Evolutionary conservation across 495 filamentous ascomycete genomes (phyloP).

Genomic region (Ascodesmis nigricans): DNA sequence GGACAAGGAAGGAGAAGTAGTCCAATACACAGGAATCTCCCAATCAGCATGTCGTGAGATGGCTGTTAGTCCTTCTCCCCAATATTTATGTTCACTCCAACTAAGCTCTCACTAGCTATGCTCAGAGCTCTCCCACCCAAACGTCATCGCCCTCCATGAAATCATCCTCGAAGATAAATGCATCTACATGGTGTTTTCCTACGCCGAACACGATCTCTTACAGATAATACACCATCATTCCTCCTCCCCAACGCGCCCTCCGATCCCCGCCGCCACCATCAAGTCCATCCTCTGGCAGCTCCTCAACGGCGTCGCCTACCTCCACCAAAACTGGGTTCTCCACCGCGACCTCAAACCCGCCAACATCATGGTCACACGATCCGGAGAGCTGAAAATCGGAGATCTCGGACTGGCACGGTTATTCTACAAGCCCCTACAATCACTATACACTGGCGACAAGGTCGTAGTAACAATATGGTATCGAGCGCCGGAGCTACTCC

Average conservation of each 20-base stretch:
- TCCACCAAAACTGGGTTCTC: conserved; percentile 92
- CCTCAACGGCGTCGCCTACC: conserved; percentile 76
- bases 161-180: conserved; percentile 97
- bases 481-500: conserved; percentile 77
- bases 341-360: conserved; percentile 94
- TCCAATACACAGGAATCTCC: conserved; percentile 92
- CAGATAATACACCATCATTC: conserved; percentile 98
- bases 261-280: conserved; percentile 71
- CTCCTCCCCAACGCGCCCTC: conserved; percentile 49
- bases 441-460: conserved; percentile 83
- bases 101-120: conserved; percentile 32
- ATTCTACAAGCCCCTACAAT: conserved; percentile 81
- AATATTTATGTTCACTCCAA: conserved; percentile 1
- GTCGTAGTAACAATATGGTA: conserved; percentile 99
- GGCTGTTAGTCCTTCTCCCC: conserved; percentile 27
- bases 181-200: conserved; percentile 99
- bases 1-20: conserved; percentile 86
- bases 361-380: conserved; percentile 93
- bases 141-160: conserved; percentile 79
- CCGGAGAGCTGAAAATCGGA: conserved; percentile 76
- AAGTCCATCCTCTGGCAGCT: conserved; percentile 88
- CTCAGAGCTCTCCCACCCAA: conserved; percentile 69
- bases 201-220: conserved; percentile 87
- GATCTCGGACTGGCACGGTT: conserved; percentile 80
- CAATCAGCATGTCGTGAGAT: conserved; percentile 96